Conservation (phyloP, 108 stramenopile genomes). For the Schizochytrium sp. region DNA sequence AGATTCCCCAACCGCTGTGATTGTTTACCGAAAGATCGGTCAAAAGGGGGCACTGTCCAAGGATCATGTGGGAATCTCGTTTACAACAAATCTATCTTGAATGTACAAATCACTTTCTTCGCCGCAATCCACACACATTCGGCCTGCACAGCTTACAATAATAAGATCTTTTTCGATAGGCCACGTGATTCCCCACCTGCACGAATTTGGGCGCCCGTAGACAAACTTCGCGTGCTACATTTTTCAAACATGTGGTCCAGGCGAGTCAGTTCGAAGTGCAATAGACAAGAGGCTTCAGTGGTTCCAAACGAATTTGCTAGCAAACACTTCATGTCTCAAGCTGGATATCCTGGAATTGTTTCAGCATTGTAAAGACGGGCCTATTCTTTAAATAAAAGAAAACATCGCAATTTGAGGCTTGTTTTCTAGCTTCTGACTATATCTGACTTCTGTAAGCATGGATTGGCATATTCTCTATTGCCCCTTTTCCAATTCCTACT, state of each 20-base stretch:
- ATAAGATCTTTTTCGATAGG: not conserved
- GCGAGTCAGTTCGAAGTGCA: not conserved
- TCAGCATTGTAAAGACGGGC: too few species aligned
- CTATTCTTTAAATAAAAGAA: too few species aligned
- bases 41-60: not conserved
- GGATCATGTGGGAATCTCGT: not conserved
- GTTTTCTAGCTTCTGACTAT: too few species aligned
- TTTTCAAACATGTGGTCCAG: slow-evolving; percentile 5
- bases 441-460: too few species aligned
- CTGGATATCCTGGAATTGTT: too few species aligned
- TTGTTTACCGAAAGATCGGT: not conserved
- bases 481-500: too few species aligned
- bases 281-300: not conserved
- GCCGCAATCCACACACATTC: slow-evolving; percentile 3
- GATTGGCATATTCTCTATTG: too few species aligned
- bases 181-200: slow-evolving; percentile 1
- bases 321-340: not conserved
- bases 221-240: not conserved
- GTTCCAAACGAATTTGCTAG: not conserved
- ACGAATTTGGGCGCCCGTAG: not conserved
- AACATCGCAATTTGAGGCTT: too few species aligned
- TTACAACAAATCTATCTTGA: slow-evolving; percentile 18
- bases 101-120: slow-evolving; percentile 5
- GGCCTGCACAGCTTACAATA: slow-evolving; percentile 1
- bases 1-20: slow-evolving; percentile 38